Evolutionary conservation across 352 stramenopile species (phyloP).

Genomic region (Phytophthora chlamydospora): DNA sequence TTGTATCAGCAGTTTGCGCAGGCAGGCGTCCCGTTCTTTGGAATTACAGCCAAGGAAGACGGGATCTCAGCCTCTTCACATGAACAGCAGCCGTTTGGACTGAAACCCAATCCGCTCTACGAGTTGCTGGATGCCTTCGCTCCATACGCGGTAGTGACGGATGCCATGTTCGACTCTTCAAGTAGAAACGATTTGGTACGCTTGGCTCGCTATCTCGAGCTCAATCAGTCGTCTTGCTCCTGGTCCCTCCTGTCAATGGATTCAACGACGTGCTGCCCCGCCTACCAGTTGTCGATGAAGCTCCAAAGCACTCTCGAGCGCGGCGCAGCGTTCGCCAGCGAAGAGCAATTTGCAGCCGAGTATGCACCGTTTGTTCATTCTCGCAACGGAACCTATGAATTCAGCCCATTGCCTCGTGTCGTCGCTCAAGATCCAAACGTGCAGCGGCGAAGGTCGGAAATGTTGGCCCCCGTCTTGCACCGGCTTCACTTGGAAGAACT

Average conservation of each 20-base stretch:
- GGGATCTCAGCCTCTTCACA: background rate
- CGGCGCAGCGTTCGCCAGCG: constrained; percentile 38
- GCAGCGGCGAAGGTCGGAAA: constrained; percentile 16
- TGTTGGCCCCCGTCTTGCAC: constrained; percentile 30
- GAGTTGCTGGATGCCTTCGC: constrained; percentile 47
- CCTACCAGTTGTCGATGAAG: constrained; percentile 47
- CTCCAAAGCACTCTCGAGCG: constrained; percentile 45
- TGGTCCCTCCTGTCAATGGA: constrained; percentile 72
- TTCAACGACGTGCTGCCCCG: constrained; percentile 54
- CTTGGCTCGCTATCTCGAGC: constrained; percentile 40
- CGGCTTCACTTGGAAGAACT: constrained; percentile 50
- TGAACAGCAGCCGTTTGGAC: constrained; percentile 1
- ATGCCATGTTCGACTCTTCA: constrained; percentile 41
- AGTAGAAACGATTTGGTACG: constrained; percentile 42
- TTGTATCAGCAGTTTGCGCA: constrained; percentile 55
- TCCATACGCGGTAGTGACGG: constrained; percentile 50
- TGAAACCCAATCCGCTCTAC: constrained; percentile 38
- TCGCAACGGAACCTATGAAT: constrained; percentile 34
- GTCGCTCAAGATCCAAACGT: constrained; percentile 14
- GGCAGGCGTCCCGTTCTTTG: constrained; percentile 49
- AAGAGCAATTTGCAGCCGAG: constrained; percentile 48
- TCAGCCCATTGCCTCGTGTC: constrained; percentile 38
- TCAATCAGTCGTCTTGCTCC: constrained; percentile 39
- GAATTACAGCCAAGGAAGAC: constrained; percentile 40
- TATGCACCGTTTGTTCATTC: constrained; percentile 35